These are phyloP conservation scores for Hyphodiscus sp. DNA, from an alignment of 2,329 filamentous ascomycete genomes.

Conservation along the genomic window DNA sequence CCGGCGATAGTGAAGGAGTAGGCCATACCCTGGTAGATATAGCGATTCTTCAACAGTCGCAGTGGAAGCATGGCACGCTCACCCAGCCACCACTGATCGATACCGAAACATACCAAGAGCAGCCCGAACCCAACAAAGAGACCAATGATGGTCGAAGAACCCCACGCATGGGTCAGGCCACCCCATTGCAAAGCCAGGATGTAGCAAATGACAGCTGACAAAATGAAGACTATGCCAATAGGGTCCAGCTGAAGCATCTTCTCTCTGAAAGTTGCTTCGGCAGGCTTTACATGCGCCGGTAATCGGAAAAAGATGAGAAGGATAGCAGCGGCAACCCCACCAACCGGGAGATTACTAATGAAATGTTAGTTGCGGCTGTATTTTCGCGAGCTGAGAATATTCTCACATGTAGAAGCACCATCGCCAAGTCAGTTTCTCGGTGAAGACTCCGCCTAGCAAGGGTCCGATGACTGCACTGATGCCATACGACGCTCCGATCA, in stretches of 20 bases:
- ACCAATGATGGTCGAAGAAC: conserved; percentile 4
- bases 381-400: neutral
- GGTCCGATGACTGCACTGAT: conserved; percentile 23
- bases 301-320: conserved; percentile 36
- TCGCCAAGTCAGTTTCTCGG: conserved; percentile 30
- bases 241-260: conserved; percentile 42
- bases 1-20: conserved; percentile 29
- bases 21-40: conserved; percentile 35
- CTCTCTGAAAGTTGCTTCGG: conserved; percentile 30
- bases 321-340: conserved; percentile 31
- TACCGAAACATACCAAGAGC: conserved; percentile 2
- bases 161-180: conserved; percentile 34
- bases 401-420: conserved; percentile 27
- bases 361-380: neutral
- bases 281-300: conserved; percentile 23
- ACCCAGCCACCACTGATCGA: neutral
- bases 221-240: conserved; percentile 36
- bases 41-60: conserved; percentile 36
- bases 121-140: conserved; percentile 9
- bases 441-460: conserved; percentile 30
- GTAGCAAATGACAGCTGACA: conserved; percentile 35
- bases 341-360: conserved; percentile 35
- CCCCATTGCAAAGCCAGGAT: conserved; percentile 40
- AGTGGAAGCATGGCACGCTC: conserved; percentile 20
- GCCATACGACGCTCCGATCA: conserved; percentile 33